A percentile compares a stretch with the other conserved stretches of the same genome.
phyloP scores from a whole-genome alignment of 2,329 filamentous ascomycete species.

The Pseudocercospora macadamiae region DNA sequence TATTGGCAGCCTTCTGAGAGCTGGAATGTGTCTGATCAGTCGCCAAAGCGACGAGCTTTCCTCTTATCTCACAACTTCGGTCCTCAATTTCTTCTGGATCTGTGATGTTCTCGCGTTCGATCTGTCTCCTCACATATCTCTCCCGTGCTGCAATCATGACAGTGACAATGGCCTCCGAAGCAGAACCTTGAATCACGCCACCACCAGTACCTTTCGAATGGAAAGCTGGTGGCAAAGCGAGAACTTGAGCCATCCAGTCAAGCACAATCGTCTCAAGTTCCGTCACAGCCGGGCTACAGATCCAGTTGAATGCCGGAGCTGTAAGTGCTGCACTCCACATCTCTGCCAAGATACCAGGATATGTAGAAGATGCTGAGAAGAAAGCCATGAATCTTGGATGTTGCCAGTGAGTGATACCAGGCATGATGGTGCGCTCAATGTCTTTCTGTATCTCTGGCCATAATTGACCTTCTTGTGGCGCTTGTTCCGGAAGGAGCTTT shows the following conservation, averaged over 20 bases:
- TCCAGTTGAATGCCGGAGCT: constrained; percentile 94
- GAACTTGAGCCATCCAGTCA: constrained; percentile 82
- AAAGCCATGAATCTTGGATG: constrained; percentile 95
- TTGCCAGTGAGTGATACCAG: constrained; percentile 93
- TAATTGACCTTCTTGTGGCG: constrained; percentile 68
- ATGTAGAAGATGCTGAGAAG: constrained; percentile 82
- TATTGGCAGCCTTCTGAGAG: constrained; percentile 83
- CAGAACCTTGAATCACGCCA: constrained; percentile 92
- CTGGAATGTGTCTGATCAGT: constrained; percentile 80
- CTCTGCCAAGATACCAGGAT: constrained; percentile 85
- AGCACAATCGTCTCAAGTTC: constrained; percentile 91
- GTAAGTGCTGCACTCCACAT: constrained; percentile 89
- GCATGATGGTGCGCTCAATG: constrained; percentile 83
- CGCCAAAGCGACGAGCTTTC: constrained; percentile 76
- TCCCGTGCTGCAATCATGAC: constrained; percentile 87
- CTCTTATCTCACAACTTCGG: constrained; percentile 66
- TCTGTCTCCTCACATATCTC: constrained; percentile 67
- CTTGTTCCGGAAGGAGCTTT: constrained; percentile 70
- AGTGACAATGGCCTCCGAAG: constrained; percentile 83
- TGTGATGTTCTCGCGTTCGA: constrained; percentile 51
- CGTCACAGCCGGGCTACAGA: constrained; percentile 88
- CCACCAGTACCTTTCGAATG: constrained; percentile 76
- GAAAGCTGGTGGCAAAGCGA: constrained; percentile 74
- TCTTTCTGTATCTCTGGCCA: constrained; percentile 83
- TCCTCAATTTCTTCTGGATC: constrained; percentile 66